Percentiles rank a stretch among this genome's conserved stretches.
phyloP scores from a whole-genome alignment of 2,329 filamentous ascomycete species.

The Sarocladium brachiariae region DNA sequence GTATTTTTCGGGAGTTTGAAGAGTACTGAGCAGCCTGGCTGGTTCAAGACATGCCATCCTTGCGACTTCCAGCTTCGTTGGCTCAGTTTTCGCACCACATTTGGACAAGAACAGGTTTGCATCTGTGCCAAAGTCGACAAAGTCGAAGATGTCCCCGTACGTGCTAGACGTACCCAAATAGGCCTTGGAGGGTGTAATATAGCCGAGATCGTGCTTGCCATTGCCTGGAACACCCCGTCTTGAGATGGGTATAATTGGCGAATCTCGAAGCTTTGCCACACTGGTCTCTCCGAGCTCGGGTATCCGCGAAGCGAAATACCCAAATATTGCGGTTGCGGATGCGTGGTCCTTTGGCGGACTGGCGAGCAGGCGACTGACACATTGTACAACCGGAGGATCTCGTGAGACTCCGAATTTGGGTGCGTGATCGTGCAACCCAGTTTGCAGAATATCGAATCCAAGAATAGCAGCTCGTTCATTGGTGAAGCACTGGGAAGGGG shows the following conservation, averaged over 20 bases:
- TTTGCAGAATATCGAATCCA: conserved; percentile 71
- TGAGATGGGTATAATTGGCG: conserved; percentile 65
- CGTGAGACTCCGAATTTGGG: conserved; percentile 77
- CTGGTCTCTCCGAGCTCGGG: conserved; percentile 62
- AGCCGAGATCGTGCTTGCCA: conserved; percentile 20
- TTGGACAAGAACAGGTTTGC: conserved; percentile 85
- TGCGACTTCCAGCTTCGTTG: conserved; percentile 79
- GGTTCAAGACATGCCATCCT: conserved; percentile 78
- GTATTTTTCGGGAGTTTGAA: conserved; percentile 82
- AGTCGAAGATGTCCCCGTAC: conserved; percentile 91
- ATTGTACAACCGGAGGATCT: conserved; percentile 73
- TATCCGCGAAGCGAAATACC: conserved; percentile 74
- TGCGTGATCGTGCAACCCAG: conserved; percentile 73
- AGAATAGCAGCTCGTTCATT: conserved; percentile 71
- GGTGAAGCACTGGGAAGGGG: conserved; percentile 72
- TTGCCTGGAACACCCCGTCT: conserved; percentile 33
- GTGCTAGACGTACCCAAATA: conserved; percentile 67
- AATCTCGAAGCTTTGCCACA: conserved; percentile 53
- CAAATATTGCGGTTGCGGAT: conserved; percentile 67
- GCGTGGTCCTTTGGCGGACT: conserved; percentile 61
- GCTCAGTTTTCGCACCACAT: conserved; percentile 86
- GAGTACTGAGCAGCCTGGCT: conserved; percentile 68
- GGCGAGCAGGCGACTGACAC: conserved; percentile 64
- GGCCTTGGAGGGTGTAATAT: conserved; percentile 62
- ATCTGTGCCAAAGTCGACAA: conserved; percentile 84